Evolutionary conservation across 1,284 basidiomycete species (phyloP), one percentile per base, ranked within the genome.

Genomic region (Ceratobasidium sp.): DNA sequence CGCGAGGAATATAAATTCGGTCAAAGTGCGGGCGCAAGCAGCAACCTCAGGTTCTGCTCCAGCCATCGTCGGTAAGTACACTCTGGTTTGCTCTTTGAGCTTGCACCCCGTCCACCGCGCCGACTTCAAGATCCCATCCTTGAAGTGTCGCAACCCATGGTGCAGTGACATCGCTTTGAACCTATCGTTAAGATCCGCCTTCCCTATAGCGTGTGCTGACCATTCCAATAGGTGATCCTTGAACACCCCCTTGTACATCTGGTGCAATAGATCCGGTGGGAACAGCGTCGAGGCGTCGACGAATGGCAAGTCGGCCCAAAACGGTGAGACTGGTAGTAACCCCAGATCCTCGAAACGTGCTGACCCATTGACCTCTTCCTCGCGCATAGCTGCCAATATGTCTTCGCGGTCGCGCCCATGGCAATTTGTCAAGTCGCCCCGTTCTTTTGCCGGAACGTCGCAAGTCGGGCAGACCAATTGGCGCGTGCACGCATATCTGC

Each of bases 201-300:
- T 54, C 3, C 70, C 76, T 4, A 77, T 14, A 1, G 78, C 1
- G 12, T 27, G 12, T 38, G 41, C n/a, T 38, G 50, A 52, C 79
- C 78, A 78, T 16, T 8, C 41, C 1, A 77, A 46, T n/a, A 80
- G 48, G 48, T 81, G 79, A n/a, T 77, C 69, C 66, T 83, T 83
- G 74, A 83, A 82, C n/a, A 84, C 79, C n/a, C 83, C 84, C 64
- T 85, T 83, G 77, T 84, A 81, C 1, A 84, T 73, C 70, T 84
- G 83, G 70, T 84, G 84, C 7, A 84, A 80, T 44, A 84, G 73
- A 64, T 85, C 82, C 3, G 83, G 83, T 2, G 81, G 80, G 50
- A 83, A 70, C 6, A 64, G 69, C 3, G 48, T 14, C 70, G 80
- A 81, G 38, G 82, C 83, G 66, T 83, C 78, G 10, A 69, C 23